These are phyloP conservation scores for Monosporozyma aerobia DNA, from an alignment of 805 yeast genomes.

Conservation along the genomic window DNA sequence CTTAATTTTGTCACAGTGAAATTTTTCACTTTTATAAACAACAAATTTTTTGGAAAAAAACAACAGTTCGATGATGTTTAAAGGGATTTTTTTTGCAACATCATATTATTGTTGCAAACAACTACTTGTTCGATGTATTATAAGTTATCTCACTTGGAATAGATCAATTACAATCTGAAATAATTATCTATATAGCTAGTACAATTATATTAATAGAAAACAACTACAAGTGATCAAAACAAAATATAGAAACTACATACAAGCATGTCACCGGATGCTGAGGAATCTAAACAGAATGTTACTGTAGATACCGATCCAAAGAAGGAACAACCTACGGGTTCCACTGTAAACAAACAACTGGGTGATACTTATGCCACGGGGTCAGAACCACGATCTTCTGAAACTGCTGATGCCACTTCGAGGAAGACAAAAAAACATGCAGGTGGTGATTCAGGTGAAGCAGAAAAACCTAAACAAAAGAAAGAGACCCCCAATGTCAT, in stretches of 20 bases:
- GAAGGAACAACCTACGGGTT: neutral
- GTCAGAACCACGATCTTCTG: slow-evolving; percentile 1
- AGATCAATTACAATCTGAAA: neutral
- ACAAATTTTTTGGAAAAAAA: neutral
- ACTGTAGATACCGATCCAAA: neutral
- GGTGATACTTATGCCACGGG: slow-evolving; percentile 4
- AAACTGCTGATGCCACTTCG: neutral
- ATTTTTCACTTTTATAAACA: no score
- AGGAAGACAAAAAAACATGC: neutral
- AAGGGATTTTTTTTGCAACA: neutral
- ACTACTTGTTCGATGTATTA: neutral
- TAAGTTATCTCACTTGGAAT: neutral
- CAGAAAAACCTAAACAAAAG: neutral
- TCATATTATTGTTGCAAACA: neutral
- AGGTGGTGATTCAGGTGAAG: neutral
- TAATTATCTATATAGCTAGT: neutral
- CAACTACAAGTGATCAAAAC: neutral
- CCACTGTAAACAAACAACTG: neutral
- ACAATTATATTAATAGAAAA: neutral
- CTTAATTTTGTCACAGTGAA: no score
- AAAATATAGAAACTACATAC: neutral
- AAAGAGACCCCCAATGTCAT: slow-evolving; percentile 6
- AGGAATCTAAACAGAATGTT: neutral
- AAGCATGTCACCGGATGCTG: neutral
- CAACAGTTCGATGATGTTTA: neutral